These are phyloP conservation scores for Colletotrichum viniferum DNA, from an alignment of 2,329 filamentous ascomycete genomes.

Conservation along the genomic window DNA sequence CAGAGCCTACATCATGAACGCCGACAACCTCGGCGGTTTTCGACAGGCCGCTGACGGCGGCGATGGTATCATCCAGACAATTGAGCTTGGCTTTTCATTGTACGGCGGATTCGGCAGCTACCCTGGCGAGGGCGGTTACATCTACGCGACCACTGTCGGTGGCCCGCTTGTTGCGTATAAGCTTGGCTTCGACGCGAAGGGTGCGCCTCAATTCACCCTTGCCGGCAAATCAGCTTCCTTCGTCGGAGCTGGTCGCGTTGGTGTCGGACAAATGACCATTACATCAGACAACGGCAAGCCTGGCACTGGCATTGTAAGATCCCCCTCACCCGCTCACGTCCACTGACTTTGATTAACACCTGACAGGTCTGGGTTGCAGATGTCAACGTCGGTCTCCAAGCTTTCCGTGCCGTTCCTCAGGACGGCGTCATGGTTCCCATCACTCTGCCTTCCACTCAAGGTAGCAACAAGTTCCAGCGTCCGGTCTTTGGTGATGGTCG, in stretches of 20 bases:
- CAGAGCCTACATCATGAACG: conserved; percentile 42
- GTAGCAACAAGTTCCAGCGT: conserved; percentile 42
- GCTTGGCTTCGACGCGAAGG: conserved; percentile 23
- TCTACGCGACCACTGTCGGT: conserved; percentile 36
- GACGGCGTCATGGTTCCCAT: conserved; percentile 38
- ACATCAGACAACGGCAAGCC: conserved; percentile 39
- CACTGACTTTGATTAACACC: not conserved
- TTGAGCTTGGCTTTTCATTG: conserved; percentile 34
- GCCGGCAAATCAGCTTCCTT: conserved; percentile 28
- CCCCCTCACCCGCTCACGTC: fast-evolving
- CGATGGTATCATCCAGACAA: conserved; percentile 40
- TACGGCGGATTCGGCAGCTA: conserved; percentile 43
- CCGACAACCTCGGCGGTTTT: conserved; percentile 45
- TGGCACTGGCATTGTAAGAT: conserved; percentile 36
- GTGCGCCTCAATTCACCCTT: conserved; percentile 35
- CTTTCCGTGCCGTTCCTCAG: conserved; percentile 42
- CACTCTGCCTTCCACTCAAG: conserved; percentile 37
- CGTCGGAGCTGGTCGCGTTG: conserved; percentile 31
- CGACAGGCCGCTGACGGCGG: conserved; percentile 37
- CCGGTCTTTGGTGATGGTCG: conserved; percentile 45
- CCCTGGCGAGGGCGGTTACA: conserved; percentile 45
- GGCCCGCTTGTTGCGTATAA: conserved; percentile 22
- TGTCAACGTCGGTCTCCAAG: conserved; percentile 39
- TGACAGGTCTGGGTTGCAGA: conserved; percentile 40
- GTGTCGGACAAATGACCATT: conserved; percentile 36